Evolutionary conservation across 306 rosid species (phyloP).

Genomic region (Gastrolobium bilobum): DNA sequence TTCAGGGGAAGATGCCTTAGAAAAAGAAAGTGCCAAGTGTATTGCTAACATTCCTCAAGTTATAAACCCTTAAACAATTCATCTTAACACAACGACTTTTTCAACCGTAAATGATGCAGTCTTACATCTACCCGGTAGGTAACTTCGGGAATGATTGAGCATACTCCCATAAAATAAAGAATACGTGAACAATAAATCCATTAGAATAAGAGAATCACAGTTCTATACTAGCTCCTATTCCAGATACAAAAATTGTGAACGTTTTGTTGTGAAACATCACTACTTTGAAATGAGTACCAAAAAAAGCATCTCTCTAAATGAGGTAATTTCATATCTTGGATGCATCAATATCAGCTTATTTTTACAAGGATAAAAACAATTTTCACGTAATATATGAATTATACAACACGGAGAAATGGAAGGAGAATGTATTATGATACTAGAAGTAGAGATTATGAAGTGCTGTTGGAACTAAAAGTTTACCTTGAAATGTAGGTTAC

Average conservation of each 20-base stretch:
- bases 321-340: conserved; percentile 22
- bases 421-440: conserved; percentile 3
- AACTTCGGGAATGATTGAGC: background rate
- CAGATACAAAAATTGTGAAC: background rate
- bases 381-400: background rate
- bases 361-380: conserved; percentile 19
- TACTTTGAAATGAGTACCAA: conserved; percentile 1
- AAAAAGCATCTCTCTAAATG: background rate
- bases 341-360: conserved; percentile 11
- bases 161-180: background rate
- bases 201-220: background rate
- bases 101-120: background rate
- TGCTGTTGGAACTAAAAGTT: conserved; percentile 34
- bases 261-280: conserved; percentile 1
- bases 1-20: too few species aligned
- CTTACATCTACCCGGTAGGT: background rate
- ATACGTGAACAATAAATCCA: background rate
- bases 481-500: conserved; percentile 96
- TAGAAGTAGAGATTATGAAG: conserved; percentile 26
- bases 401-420: conserved; percentile 18
- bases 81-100: background rate
- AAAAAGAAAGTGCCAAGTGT: too few species aligned
- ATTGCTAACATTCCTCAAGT: too few species aligned
- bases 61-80: background rate
- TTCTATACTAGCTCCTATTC: background rate